phyloP scores from a whole-genome alignment of 495 filamentous ascomycete genomes.

The Elasticomyces elasticus region DNA sequence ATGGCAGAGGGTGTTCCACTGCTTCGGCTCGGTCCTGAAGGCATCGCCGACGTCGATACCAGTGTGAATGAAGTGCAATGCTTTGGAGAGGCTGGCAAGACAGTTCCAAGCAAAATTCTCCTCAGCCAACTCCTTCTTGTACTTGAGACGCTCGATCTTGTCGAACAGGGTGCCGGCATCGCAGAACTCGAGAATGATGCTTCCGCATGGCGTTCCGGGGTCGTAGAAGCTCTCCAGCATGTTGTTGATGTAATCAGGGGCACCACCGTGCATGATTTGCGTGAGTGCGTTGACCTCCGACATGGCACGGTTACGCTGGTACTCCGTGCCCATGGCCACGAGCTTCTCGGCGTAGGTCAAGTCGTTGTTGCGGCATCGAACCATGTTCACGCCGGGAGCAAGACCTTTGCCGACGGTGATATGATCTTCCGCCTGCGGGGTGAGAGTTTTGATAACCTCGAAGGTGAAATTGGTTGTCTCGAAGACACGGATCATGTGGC shows the following conservation, averaged over 20 bases:
- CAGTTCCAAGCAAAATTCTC: slow-evolving; percentile 16
- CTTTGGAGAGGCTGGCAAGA: slow-evolving; percentile 10
- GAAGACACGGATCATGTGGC: background rate
- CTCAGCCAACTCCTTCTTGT: background rate
- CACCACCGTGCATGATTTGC: background rate
- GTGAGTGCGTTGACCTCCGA: slow-evolving; percentile 13
- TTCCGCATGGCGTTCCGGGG: background rate
- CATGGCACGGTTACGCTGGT: background rate
- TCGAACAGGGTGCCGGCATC: slow-evolving; percentile 11
- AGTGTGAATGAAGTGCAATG: slow-evolving; percentile 17
- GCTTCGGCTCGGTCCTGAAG: background rate
- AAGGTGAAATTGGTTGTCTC: background rate
- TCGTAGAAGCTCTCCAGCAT: slow-evolving; percentile 14
- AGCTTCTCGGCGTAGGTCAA: slow-evolving; percentile 1
- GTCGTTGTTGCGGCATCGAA: background rate
- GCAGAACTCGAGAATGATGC: slow-evolving; percentile 21
- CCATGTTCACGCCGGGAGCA: background rate
- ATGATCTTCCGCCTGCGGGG: background rate
- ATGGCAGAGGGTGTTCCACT: slow-evolving; percentile 23
- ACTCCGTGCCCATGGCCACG: background rate
- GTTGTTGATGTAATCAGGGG: slow-evolving; percentile 9
- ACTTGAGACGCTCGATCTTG: background rate
- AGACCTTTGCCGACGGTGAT: background rate
- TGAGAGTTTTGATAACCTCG: background rate
- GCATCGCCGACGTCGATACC: slow-evolving; percentile 10